phyloP scores from a whole-genome alignment of 1,139 yeast species.

The Pichia sp. region DNA sequence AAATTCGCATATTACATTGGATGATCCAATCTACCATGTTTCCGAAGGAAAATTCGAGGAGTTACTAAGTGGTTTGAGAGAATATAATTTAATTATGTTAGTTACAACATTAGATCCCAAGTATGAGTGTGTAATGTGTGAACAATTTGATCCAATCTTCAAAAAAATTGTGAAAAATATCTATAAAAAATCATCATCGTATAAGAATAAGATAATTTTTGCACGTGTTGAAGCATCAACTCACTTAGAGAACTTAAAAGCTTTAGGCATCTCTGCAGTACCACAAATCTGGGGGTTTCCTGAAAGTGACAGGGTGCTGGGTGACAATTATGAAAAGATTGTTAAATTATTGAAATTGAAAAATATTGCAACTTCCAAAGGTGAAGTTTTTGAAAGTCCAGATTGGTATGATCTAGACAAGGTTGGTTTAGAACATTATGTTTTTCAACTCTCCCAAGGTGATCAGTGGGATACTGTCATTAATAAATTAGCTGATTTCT shows the following conservation, averaged over 20 bases:
- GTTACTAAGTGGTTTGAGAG: conserved; percentile 32
- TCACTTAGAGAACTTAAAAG: conserved; percentile 35
- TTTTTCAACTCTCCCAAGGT: conserved; percentile 13
- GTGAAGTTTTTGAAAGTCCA: conserved; percentile 2
- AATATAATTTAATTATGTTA: conserved; percentile 37
- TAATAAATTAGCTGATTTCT: conserved; percentile 9
- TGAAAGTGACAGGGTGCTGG: conserved; percentile 24
- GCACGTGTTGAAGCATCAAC: conserved; percentile 45
- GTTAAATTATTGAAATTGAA: conserved; percentile 29
- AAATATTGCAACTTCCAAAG: conserved; percentile 21
- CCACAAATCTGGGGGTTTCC: conserved; percentile 66
- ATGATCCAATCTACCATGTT: conserved; percentile 12
- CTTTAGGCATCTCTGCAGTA: conserved; percentile 40
- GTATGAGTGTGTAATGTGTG: conserved; percentile 39
- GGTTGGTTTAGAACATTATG: conserved; percentile 19
- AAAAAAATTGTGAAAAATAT: conserved; percentile 40
- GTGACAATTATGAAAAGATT: conserved; percentile 8
- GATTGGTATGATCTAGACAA: conserved; percentile 11
- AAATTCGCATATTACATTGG: conserved; percentile 12
- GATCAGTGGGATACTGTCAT: conserved; percentile 13
- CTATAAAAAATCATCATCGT: conserved; percentile 36
- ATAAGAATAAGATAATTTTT: conserved; percentile 38
- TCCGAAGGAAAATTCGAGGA: conserved; percentile 16
- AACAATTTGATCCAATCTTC: conserved; percentile 35
- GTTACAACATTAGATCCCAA: conserved; percentile 38